Percentiles rank a stretch among this genome's conserved stretches.
phyloP scores from a whole-genome alignment of 768 basidiomycete species.

The Auricularia sp. region DNA sequence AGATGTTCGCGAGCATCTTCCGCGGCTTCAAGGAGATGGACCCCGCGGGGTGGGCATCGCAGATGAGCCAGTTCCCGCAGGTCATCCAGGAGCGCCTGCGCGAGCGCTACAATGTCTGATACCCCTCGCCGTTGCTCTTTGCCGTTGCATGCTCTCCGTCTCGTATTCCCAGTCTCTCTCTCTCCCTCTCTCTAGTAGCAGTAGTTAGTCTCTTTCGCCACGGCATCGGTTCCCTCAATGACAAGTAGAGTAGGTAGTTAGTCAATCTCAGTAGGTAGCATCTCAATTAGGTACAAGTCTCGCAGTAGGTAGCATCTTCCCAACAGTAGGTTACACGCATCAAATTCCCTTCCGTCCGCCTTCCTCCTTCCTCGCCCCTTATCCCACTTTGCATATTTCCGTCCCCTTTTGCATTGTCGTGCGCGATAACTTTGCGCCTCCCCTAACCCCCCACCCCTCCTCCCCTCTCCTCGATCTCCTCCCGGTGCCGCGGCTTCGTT shows the following conservation, averaged over 20 bases:
- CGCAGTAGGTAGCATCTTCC: conserved; percentile 6
- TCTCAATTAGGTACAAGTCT: not conserved
- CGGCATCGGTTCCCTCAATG: conserved; percentile 1
- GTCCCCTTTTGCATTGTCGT: not conserved
- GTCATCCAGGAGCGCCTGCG: conserved; percentile 81
- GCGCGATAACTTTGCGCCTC: not conserved
- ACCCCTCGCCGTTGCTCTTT: not conserved
- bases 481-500: conserved; percentile 1
- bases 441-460: not conserved
- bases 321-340: conserved; percentile 2
- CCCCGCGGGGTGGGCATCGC: conserved; percentile 73
- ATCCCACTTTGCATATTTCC: not conserved
- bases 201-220: conserved; percentile 1
- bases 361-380: not conserved
- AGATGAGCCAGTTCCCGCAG: conserved; percentile 75
- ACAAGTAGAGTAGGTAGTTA: conserved; percentile 3
- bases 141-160: not conserved
- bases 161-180: not conserved
- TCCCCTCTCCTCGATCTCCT: not conserved
- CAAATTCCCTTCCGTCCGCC: not conserved
- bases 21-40: conserved; percentile 86
- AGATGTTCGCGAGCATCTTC: conserved; percentile 83
- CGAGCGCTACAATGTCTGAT: conserved; percentile 79
- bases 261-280: not conserved
- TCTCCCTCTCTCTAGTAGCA: not conserved